Conservation (phyloP, 2,329 filamentous ascomycete species). For the Penicillium sp. region DNA sequence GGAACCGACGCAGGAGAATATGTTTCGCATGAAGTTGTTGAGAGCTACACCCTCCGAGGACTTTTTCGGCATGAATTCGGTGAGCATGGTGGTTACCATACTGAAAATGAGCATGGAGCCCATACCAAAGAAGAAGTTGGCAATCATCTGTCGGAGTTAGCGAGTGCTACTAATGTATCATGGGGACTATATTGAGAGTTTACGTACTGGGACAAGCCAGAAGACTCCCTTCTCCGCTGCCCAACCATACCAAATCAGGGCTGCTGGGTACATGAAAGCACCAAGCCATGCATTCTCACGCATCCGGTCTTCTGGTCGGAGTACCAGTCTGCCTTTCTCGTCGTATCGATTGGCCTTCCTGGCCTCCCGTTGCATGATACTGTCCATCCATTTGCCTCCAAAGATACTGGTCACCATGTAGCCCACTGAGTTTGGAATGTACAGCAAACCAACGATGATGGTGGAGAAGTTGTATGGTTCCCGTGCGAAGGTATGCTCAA, state of each 20-base stretch:
- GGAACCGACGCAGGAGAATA: constrained; percentile 69
- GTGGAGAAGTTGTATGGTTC: constrained; percentile 67
- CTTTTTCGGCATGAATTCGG: constrained; percentile 73
- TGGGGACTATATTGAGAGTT: neutral
- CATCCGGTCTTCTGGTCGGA: constrained; percentile 77
- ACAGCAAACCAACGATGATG: constrained; percentile 70
- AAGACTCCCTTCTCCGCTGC: constrained; percentile 60
- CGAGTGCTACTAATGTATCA: neutral
- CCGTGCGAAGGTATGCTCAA: constrained; percentile 66
- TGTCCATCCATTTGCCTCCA: constrained; percentile 75
- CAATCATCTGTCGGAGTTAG: constrained; percentile 48
- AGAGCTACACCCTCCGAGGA: constrained; percentile 72
- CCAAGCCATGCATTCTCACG: constrained; percentile 78
- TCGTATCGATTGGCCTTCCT: constrained; percentile 67
- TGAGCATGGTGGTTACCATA: constrained; percentile 75
- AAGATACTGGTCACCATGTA: constrained; percentile 68
- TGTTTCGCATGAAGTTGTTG: constrained; percentile 79
- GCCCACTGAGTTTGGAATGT: constrained; percentile 72
- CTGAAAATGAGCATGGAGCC: constrained; percentile 77
- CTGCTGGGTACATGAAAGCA: constrained; percentile 66
- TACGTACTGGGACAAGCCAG: constrained; percentile 57
- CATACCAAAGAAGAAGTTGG: constrained; percentile 71
- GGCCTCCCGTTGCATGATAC: constrained; percentile 76
- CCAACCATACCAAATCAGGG: constrained; percentile 77
- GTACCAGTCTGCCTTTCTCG: constrained; percentile 62